phyloP scores from a whole-genome alignment of 2,329 filamentous ascomycete species.

The Beauveria caledonica region DNA sequence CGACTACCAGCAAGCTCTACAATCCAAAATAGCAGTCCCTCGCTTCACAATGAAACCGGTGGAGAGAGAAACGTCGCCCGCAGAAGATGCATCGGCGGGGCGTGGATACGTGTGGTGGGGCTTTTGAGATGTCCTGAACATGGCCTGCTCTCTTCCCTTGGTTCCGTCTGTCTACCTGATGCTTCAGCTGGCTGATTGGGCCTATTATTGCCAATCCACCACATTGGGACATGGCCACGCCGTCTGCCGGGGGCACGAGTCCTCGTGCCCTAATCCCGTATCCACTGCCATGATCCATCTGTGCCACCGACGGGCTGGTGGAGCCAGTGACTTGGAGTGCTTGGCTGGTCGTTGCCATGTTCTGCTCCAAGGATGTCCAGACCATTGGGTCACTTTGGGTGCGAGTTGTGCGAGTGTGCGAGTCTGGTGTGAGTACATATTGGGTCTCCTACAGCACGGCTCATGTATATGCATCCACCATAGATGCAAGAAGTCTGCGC shows the following conservation, averaged over 20 bases:
- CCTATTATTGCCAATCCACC: slow-evolving; percentile 1
- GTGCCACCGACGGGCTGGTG: slow-evolving; percentile 8
- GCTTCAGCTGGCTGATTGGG: neutral
- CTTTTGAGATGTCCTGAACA: slow-evolving; percentile 4
- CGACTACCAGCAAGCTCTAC: neutral
- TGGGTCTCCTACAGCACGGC: neutral
- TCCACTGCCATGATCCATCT: slow-evolving; percentile 17
- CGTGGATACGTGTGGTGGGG: slow-evolving; percentile 6
- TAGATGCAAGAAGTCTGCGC: slow-evolving; percentile 4
- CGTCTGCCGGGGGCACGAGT: slow-evolving; percentile 10
- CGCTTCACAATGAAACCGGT: neutral
- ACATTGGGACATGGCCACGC: slow-evolving; percentile 4
- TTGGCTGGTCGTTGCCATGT: neutral
- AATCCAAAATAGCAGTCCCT: neutral
- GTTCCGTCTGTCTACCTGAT: neutral
- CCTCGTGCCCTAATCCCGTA: slow-evolving; percentile 23
- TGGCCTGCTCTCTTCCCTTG: neutral
- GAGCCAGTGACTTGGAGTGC: neutral
- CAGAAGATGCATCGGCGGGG: slow-evolving; percentile 11
- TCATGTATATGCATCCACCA: slow-evolving; percentile 1
- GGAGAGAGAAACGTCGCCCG: slow-evolving; percentile 5
- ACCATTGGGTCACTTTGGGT: neutral
- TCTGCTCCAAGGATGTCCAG: neutral
- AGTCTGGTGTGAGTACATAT: neutral
- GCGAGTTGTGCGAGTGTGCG: neutral